Conservation (phyloP, 2,329 filamentous ascomycete genomes). For the Monilinia fructigena region DNA sequence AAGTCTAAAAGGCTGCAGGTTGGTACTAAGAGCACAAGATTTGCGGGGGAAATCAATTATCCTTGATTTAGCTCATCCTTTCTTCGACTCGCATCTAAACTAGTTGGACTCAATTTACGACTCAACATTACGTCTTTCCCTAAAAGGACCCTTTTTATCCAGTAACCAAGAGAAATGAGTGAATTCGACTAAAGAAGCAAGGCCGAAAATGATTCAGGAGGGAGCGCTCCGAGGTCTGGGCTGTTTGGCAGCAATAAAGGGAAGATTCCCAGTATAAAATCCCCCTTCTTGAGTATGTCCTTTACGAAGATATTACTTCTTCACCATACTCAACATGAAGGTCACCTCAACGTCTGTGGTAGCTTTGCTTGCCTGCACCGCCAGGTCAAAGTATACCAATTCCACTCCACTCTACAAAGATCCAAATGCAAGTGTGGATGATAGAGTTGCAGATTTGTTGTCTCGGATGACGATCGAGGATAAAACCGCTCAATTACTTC, state of each 20-base stretch:
- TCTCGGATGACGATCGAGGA: slow-evolving; percentile 73
- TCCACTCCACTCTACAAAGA: slow-evolving; percentile 58
- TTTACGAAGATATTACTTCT: not conserved
- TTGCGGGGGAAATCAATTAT: slow-evolving; percentile 14
- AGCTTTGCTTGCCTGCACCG: slow-evolving; percentile 18
- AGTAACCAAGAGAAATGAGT: slow-evolving; percentile 3
- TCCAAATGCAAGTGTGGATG: slow-evolving; percentile 59
- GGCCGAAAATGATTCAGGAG: slow-evolving; percentile 12
- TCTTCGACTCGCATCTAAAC: not conserved
- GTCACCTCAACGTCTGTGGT: slow-evolving; percentile 1
- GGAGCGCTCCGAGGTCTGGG: slow-evolving; percentile 18
- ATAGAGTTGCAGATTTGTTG: slow-evolving; percentile 65
- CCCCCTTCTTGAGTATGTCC: not conserved
- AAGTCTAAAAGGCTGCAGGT: slow-evolving; percentile 14
- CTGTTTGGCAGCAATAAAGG: slow-evolving; percentile 2
- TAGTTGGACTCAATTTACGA: slow-evolving; percentile 5
- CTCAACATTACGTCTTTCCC: not conserved
- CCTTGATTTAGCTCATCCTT: slow-evolving; percentile 3
- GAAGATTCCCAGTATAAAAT: not conserved
- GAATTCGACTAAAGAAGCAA: slow-evolving; percentile 11
- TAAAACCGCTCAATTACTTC: slow-evolving; percentile 67
- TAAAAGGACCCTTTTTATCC: slow-evolving; percentile 1
- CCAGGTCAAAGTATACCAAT: slow-evolving; percentile 10
- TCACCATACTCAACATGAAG: slow-evolving; percentile 16
- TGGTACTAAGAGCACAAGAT: slow-evolving; percentile 7